A percentile compares a stretch with the other conserved stretches of the same genome.
These are phyloP conservation scores for Capsicum rhomboideum DNA, from an alignment of 257 asterid species.

Conservation along the genomic window DNA sequence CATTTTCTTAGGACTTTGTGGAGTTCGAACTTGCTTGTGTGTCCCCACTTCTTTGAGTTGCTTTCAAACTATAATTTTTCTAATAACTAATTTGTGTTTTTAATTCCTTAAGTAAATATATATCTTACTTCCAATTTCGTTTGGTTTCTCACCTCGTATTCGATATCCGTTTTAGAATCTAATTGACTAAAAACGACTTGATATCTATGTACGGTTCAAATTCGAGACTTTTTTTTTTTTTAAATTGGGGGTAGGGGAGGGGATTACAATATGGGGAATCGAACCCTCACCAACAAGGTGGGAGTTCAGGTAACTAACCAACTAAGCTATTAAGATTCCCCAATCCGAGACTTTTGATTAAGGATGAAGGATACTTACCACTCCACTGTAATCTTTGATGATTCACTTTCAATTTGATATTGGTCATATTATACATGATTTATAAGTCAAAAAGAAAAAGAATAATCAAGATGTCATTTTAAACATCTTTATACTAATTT, in stretches of 20 bases:
- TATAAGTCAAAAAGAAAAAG: neutral
- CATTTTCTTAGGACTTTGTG: slow-evolving; percentile 12
- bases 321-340: too few relatives aligned
- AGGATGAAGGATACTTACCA: neutral
- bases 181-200: neutral
- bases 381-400: neutral
- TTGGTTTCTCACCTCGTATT: neutral
- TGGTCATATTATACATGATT: neutral
- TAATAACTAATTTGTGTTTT: neutral
- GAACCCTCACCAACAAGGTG: too few relatives aligned
- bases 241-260: too few relatives aligned
- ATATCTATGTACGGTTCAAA: neutral
- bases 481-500: neutral
- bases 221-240: too few relatives aligned
- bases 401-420: neutral
- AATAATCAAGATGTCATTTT: neutral
- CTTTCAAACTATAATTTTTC: neutral
- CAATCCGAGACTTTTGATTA: neutral
- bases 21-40: neutral
- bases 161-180: neutral
- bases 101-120: neutral
- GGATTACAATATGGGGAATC: too few relatives aligned
- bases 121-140: neutral
- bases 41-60: neutral
- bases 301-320: too few relatives aligned